phyloP scores from a whole-genome alignment of 139 green algal species.

The Chlamydomonas urium region DNA sequence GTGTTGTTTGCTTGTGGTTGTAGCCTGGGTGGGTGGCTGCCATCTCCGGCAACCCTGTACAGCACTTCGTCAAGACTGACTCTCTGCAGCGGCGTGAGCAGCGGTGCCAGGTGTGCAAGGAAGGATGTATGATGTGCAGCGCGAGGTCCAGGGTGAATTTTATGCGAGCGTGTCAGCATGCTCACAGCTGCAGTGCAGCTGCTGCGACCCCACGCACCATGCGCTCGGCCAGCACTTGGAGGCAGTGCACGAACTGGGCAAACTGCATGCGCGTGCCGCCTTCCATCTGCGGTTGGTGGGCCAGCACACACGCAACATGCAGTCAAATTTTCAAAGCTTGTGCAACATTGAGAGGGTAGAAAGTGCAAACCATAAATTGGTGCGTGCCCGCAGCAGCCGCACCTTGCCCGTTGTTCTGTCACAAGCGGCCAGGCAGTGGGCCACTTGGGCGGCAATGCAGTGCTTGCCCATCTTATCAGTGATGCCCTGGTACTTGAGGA shows the following conservation, averaged over 20 bases:
- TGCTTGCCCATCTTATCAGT: neutral
- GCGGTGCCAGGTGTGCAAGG: neutral
- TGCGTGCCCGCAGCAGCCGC: too few species aligned
- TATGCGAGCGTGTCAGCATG: too few species aligned
- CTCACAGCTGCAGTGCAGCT: too few species aligned
- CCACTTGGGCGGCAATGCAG: conserved; percentile 5
- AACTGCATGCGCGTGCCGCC: conserved; percentile 27
- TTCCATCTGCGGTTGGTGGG: neutral
- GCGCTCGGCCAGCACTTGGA: too few species aligned
- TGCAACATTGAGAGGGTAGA: too few species aligned
- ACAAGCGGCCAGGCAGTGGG: neutral
- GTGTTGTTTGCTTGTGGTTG: too few species aligned
- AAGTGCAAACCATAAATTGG: too few species aligned
- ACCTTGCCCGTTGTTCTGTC: conserved; percentile 7
- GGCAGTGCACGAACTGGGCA: conserved; percentile 18
- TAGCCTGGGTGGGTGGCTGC: neutral
- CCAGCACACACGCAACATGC: too few species aligned
- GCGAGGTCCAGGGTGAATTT: too few species aligned
- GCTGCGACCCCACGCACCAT: too few species aligned
- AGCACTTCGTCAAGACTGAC: neutral
- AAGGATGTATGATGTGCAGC: too few species aligned
- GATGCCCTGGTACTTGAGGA: neutral
- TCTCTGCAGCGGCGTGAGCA: neutral
- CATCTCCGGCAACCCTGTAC: conserved; percentile 8
- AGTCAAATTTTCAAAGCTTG: too few species aligned